A percentile compares a stretch with the other conserved stretches of the same genome.
These are phyloP conservation scores for Talaromyces marneffei DNA, from an alignment of 2,329 filamentous ascomycete genomes.

Conservation along the genomic window DNA sequence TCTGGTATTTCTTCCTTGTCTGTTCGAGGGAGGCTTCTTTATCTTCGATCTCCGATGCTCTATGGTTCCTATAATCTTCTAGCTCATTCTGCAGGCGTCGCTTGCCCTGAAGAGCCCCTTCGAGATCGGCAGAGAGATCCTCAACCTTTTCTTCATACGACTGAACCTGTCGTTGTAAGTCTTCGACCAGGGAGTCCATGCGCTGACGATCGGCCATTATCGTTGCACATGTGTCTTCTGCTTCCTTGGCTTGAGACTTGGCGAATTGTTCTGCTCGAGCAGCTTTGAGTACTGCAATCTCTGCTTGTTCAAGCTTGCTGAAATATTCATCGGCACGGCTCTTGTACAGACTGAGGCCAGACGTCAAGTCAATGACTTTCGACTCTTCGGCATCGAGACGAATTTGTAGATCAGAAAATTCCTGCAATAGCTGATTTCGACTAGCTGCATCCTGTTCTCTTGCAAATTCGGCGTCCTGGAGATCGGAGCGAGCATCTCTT, in stretches of 20 bases:
- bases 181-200: slow-evolving; percentile 80
- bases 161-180: slow-evolving; percentile 83
- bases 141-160: slow-evolving; percentile 86
- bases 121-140: slow-evolving; percentile 83
- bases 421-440: slow-evolving; percentile 80
- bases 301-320: slow-evolving; percentile 91
- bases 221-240: slow-evolving; percentile 82
- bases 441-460: slow-evolving; percentile 84
- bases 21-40: slow-evolving; percentile 95
- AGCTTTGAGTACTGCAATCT: slow-evolving; percentile 91
- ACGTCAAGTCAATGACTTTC: slow-evolving; percentile 73
- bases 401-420: slow-evolving; percentile 91
- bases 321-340: slow-evolving; percentile 92
- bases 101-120: slow-evolving; percentile 79
- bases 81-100: slow-evolving; percentile 94
- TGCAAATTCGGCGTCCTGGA: slow-evolving; percentile 70
- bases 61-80: slow-evolving; percentile 91
- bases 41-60: slow-evolving; percentile 93
- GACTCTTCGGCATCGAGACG: slow-evolving; percentile 83
- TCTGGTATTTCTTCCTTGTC: slow-evolving; percentile 94
- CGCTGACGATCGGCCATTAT: slow-evolving; percentile 90
- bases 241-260: slow-evolving; percentile 79
- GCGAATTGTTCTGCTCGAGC: slow-evolving; percentile 90
- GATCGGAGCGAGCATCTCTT: slow-evolving; percentile 74
- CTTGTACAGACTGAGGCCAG: slow-evolving; percentile 85